These are phyloP conservation scores for Dryadomyces quercivorus DNA, from an alignment of 2,329 filamentous ascomycete species.

Conservation along the genomic window DNA sequence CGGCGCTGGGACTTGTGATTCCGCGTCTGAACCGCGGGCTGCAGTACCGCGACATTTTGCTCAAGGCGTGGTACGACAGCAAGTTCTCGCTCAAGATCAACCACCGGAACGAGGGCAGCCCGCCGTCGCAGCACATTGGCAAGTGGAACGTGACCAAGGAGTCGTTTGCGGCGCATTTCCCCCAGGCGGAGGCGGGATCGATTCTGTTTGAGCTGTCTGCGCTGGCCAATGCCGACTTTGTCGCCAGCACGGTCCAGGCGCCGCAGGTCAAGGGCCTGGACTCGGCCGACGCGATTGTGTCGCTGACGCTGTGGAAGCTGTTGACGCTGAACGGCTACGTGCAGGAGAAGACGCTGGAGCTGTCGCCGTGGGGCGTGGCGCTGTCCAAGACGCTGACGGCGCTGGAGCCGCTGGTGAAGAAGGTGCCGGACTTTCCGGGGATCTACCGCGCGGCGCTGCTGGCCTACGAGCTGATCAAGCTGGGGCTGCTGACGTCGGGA, in stretches of 20 bases:
- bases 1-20: constrained; percentile 66
- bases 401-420: constrained; percentile 41
- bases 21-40: constrained; percentile 75
- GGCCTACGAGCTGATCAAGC: constrained; percentile 72
- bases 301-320: constrained; percentile 76
- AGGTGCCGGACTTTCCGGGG: constrained; percentile 28
- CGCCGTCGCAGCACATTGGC: constrained; percentile 31
- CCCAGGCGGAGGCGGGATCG: constrained; percentile 30
- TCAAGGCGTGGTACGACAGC: constrained; percentile 76
- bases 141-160: constrained; percentile 65
- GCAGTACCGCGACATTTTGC: constrained; percentile 62
- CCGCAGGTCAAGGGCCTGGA: constrained; percentile 43
- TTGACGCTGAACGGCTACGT: constrained; percentile 81
- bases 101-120: constrained; percentile 37
- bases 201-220: constrained; percentile 52
- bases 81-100: constrained; percentile 57
- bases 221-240: constrained; percentile 58
- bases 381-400: constrained; percentile 57
- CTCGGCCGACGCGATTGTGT: constrained; percentile 50
- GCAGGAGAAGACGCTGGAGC: constrained; percentile 55
- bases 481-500: constrained; percentile 64
- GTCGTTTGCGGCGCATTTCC: constrained; percentile 35
- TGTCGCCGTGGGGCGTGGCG: constrained; percentile 76
- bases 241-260: constrained; percentile 52
- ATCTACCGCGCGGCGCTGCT: constrained; percentile 71